Evolutionary conservation across 2,329 filamentous ascomycete genomes (phyloP).

Genomic region (Zymoseptoria ardabiliae): DNA sequence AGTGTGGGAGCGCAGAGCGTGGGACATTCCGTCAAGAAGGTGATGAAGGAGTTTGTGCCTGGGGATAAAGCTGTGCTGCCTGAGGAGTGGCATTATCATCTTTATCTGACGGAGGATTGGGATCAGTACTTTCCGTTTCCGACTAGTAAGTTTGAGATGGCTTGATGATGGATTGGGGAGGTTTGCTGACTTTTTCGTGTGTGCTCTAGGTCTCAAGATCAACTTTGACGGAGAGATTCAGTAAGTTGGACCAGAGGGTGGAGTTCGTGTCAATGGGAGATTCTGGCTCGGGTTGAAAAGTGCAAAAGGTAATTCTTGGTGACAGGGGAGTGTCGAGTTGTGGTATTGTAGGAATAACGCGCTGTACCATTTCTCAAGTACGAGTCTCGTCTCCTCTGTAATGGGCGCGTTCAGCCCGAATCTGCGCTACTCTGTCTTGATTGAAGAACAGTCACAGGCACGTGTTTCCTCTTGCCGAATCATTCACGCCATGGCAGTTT

Average conservation of each 20-base stretch:
- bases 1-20: conserved; percentile 24
- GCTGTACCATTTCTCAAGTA: too few species aligned
- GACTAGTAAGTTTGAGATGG: conserved; percentile 32
- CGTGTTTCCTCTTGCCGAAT: too few species aligned
- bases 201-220: conserved; percentile 26
- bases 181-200: conserved; percentile 8
- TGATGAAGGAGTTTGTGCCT: conserved; percentile 30
- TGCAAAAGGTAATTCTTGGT: too few species aligned
- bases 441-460: too few species aligned
- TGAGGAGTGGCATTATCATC: conserved; percentile 32
- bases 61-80: conserved; percentile 27
- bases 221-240: conserved; percentile 23
- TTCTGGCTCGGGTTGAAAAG: neutral
- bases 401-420: too few species aligned
- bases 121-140: conserved; percentile 43
- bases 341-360: too few species aligned
- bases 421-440: too few species aligned
- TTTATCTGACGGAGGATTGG: conserved; percentile 43
- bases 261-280: neutral
- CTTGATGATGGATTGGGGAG: neutral
- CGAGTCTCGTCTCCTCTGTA: too few species aligned
- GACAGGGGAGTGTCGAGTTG: too few species aligned
- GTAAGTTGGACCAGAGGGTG: neutral
- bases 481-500: too few species aligned
- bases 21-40: conserved; percentile 38